phyloP scores from a whole-genome alignment of 495 filamentous ascomycete genomes.

The Aspergillus coremiiformis region DNA sequence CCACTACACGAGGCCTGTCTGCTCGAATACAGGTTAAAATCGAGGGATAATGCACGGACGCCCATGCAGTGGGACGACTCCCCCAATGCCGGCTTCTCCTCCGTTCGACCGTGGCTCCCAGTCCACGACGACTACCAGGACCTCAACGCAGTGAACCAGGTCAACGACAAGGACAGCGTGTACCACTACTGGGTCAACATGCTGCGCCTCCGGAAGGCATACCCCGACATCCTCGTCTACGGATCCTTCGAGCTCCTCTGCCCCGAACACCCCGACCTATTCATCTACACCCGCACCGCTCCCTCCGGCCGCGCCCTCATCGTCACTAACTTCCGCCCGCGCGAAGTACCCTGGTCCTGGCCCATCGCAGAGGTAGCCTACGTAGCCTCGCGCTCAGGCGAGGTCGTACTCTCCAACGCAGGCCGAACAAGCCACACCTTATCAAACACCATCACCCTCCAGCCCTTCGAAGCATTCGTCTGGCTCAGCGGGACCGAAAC shows the following conservation, averaged over 20 bases:
- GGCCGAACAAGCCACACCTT: neutral
- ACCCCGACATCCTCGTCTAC: slow-evolving; percentile 16
- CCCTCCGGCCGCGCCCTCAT: neutral
- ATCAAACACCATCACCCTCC: neutral
- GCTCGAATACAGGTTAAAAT: slow-evolving; percentile 21
- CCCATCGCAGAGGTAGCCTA: neutral
- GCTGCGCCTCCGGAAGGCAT: slow-evolving; percentile 35
- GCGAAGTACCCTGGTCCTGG: slow-evolving; percentile 3
- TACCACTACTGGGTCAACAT: slow-evolving; percentile 37
- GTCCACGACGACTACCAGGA: slow-evolving; percentile 38
- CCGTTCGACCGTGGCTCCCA: slow-evolving; percentile 44
- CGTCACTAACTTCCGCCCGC: slow-evolving; percentile 4
- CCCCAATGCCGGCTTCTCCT: slow-evolving; percentile 36
- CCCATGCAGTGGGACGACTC: slow-evolving; percentile 40
- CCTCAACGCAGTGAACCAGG: slow-evolving; percentile 36
- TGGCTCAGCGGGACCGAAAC: neutral
- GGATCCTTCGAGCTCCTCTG: slow-evolving; percentile 3
- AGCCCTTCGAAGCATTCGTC: neutral
- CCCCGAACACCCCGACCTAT: slow-evolving; percentile 1
- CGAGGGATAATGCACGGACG: slow-evolving; percentile 39
- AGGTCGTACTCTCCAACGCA: neutral
- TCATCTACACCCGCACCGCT: neutral
- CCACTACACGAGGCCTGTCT: slow-evolving; percentile 15
- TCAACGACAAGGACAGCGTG: slow-evolving; percentile 22
- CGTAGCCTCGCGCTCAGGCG: too few relatives aligned